phyloP scores from a whole-genome alignment of 306 rosid species.

The Dalbergia cochinchinensis region DNA sequence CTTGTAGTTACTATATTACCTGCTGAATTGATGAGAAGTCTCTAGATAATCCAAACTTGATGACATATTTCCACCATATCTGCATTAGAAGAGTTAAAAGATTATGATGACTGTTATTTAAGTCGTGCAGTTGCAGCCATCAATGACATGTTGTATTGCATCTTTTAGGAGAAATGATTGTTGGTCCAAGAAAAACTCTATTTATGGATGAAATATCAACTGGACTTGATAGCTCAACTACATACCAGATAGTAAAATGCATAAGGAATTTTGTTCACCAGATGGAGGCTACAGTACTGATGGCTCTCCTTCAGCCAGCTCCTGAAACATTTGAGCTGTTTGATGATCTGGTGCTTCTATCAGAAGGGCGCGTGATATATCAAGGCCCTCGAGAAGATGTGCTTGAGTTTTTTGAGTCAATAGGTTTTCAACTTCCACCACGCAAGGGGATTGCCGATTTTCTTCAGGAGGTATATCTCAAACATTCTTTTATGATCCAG shows the following conservation, averaged over 20 bases:
- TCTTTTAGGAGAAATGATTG: conserved; percentile 81
- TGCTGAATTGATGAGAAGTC: conserved; percentile 14
- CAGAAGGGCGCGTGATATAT: conserved; percentile 82
- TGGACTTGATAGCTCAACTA: conserved; percentile 94
- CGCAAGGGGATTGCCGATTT: conserved; percentile 95
- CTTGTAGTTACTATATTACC: neutral
- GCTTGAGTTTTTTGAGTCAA: conserved; percentile 74
- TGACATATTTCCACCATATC: neutral
- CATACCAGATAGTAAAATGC: conserved; percentile 89
- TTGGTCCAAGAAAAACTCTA: conserved; percentile 88
- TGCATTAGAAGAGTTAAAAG: conserved; percentile 36
- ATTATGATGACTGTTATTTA: conserved; percentile 27
- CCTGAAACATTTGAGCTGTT: conserved; percentile 92
- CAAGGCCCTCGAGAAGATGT: conserved; percentile 84
- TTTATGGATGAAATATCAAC: conserved; percentile 98
- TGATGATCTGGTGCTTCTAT: conserved; percentile 78
- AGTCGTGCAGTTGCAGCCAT: conserved; percentile 33
- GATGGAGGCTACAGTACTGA: conserved; percentile 87
- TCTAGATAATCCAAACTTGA: conserved; percentile 19
- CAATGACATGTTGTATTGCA: conserved; percentile 37
- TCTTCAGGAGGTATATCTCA: conserved; percentile 80
- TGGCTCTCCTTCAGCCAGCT: conserved; percentile 97
- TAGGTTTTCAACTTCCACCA: conserved; percentile 84
- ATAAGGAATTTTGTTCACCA: conserved; percentile 81
- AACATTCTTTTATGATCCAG: conserved; percentile 19